Percentiles rank a stretch among this genome's conserved stretches.
Evolutionary conservation across 176 grass and related monocot genomes (phyloP).

Genomic region (Neostapfia colusana): DNA sequence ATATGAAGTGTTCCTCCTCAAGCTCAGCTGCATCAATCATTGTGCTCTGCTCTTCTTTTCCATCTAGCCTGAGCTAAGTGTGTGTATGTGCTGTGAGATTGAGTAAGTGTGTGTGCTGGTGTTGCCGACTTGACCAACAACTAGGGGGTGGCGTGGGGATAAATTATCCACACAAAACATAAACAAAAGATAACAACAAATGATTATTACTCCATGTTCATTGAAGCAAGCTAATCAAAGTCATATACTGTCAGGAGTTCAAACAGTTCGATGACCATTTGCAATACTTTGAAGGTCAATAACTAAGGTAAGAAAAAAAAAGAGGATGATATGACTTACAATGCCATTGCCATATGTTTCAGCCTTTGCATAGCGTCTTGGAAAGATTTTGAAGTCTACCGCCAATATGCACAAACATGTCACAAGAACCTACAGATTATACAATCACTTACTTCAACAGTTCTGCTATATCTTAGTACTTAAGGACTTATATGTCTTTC

Average conservation of each 20-base stretch:
- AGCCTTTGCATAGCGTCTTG: constrained; percentile 82
- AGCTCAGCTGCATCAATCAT: too few relatives aligned
- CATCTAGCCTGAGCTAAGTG: too few relatives aligned
- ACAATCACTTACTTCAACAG: constrained; percentile 12
- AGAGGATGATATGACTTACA: constrained; percentile 50
- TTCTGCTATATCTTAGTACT: constrained; percentile 16
- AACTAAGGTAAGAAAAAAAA: constrained; percentile 3
- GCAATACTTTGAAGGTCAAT: constrained; percentile 8
- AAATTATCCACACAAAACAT: background rate
- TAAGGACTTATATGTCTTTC: constrained; percentile 1
- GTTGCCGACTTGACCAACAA: background rate
- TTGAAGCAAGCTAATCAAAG: constrained; percentile 30
- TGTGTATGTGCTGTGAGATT: too few relatives aligned
- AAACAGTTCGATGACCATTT: constrained; percentile 2
- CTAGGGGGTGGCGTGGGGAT: background rate
- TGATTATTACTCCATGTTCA: background rate
- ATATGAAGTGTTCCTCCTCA: too few relatives aligned
- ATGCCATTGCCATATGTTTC: constrained; percentile 90
- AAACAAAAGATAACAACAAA: background rate
- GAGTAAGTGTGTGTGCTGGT: too few relatives aligned
- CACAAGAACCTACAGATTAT: constrained; percentile 61
- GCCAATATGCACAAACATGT: constrained; percentile 97
- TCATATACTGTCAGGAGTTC: constrained; percentile 1
- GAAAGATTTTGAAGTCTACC: constrained; percentile 92
- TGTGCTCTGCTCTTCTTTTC: too few relatives aligned